Base-by-base conservation (phyloP, 108 stramenopile genomes). In the Chaetoceros muelleri region DNA sequence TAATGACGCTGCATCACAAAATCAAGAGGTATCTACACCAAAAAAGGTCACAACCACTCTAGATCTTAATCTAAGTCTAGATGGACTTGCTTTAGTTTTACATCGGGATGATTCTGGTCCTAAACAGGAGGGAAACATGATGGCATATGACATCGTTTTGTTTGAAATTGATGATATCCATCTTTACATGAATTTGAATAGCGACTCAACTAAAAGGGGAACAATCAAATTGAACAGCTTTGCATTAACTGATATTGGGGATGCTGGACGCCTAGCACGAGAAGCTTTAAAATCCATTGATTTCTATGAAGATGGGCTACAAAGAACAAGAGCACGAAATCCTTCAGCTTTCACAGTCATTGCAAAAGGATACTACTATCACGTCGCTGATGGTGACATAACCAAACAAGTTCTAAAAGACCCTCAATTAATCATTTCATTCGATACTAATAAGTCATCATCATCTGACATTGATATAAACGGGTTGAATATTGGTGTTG, bases 191-290 rank as follows among this genome's bases (percentile, higher is more conserved):
- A 54, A 24, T 25, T 21, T 48, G 2, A 53, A 54, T 55, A 52
- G 46, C 2, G 44, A 48, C 30, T 71, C 71, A 2, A 65, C 73
- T 25, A 48, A 24, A 16, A 69, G 67, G n/a, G 58, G 71, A 53
- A 48, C 60, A 3, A 31, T 84, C 2, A 64, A 73, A 3, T 48
- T 84, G 27, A 62, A 61, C 31, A 70, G 74, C 20, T 47, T 84
- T 30, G 65, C 64, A 2, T 53, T 81, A 23, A 76, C 68, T 55
- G 83, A 85, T 58, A 46, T 85, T 22, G 80, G 83, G 24, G 78
- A 82, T 55, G 31, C 30, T 10, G 81, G 76, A 7, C 62, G 80
- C 8, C 62, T 76, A 1, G 61, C 62, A 0, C 58, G 76, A 52
- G 70, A 75, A 54, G 55, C 7, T 16, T 16, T 49, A n/a, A n/a